Conservation (phyloP, 2,329 filamentous ascomycete genomes). For the Phyllosticta paracitricarpa region DNA sequence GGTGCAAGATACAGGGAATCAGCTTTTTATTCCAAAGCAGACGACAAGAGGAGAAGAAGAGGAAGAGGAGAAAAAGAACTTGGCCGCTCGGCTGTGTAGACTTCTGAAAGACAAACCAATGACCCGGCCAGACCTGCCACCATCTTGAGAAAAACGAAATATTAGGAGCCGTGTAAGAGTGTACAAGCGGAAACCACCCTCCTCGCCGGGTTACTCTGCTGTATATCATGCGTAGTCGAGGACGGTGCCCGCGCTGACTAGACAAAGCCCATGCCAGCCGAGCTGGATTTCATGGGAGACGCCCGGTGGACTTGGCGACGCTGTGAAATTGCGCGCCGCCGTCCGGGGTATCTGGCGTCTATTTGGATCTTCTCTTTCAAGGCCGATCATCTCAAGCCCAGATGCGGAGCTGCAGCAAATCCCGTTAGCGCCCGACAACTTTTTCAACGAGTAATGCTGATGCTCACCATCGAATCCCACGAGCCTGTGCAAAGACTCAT, state of each 20-base stretch:
- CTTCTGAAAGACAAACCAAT: conserved; percentile 5
- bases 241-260: conserved; percentile 2
- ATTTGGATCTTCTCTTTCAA: conserved; percentile 5
- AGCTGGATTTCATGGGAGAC: neutral
- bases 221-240: conserved; percentile 11
- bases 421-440: neutral
- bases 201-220: conserved; percentile 10
- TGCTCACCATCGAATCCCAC: conserved; percentile 92
- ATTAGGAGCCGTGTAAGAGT: conserved; percentile 11
- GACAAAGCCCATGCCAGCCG: conserved; percentile 5
- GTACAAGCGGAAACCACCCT: conserved; percentile 10
- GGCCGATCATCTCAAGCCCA: conserved; percentile 34
- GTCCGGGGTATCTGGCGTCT: conserved; percentile 4
- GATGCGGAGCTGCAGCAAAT: conserved; percentile 35
- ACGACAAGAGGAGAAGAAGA: neutral
- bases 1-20: conserved; percentile 10
- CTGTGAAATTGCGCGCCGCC: neutral
- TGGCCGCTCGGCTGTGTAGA: conserved; percentile 7
- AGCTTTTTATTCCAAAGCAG: conserved; percentile 12
- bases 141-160: conserved; percentile 7
- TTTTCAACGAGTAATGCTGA: conserved; percentile 2
- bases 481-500: conserved; percentile 99
- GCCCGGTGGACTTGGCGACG: neutral
- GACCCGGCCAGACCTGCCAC: conserved; percentile 9
- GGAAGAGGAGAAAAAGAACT: conserved; percentile 5